Evolutionary conservation across 2,329 filamentous ascomycete genomes (phyloP).

Genomic region (Fusarium longipes): DNA sequence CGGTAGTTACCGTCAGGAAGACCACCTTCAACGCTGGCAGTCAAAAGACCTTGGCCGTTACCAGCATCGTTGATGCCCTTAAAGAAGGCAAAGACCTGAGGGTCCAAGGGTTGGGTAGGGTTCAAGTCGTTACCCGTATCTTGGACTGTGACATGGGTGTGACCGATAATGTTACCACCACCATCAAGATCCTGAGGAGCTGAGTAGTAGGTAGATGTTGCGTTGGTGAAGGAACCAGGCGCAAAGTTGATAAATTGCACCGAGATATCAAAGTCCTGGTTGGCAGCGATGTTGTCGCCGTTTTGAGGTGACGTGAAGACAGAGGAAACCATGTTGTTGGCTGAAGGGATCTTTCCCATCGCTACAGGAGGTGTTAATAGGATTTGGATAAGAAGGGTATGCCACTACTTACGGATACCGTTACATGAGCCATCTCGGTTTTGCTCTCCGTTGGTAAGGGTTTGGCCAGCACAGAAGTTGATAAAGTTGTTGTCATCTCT

Average conservation of each 20-base stretch:
- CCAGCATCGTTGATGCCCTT: slow-evolving; percentile 74
- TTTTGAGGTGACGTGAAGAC: slow-evolving; percentile 66
- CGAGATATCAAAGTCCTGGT: slow-evolving; percentile 64
- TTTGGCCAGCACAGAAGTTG: slow-evolving; percentile 68
- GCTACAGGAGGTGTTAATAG: slow-evolving; percentile 50
- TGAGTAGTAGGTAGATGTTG: slow-evolving; percentile 69
- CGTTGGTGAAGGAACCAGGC: slow-evolving; percentile 71
- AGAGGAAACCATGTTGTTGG: slow-evolving; percentile 67
- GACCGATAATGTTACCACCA: slow-evolving; percentile 64
- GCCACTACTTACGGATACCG: slow-evolving; percentile 63
- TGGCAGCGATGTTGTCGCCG: slow-evolving; percentile 58
- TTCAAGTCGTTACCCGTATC: slow-evolving; percentile 63
- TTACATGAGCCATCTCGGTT: slow-evolving; percentile 71
- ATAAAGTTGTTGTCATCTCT: slow-evolving; percentile 71
- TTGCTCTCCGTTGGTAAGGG: slow-evolving; percentile 70
- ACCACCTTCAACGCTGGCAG: slow-evolving; percentile 65
- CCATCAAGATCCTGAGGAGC: slow-evolving; percentile 65
- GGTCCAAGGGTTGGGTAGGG: slow-evolving; percentile 64
- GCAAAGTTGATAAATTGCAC: slow-evolving; percentile 65
- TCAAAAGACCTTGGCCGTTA: slow-evolving; percentile 65
- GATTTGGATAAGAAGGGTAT: background rate
- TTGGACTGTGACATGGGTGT: slow-evolving; percentile 70
- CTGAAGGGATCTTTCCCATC: slow-evolving; percentile 70
- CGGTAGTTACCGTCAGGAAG: slow-evolving; percentile 73
- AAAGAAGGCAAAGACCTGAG: slow-evolving; percentile 69